Evolutionary conservation across 2,329 filamentous ascomycete species (phyloP).

Genomic region (Cryphonectria carpinicola): DNA sequence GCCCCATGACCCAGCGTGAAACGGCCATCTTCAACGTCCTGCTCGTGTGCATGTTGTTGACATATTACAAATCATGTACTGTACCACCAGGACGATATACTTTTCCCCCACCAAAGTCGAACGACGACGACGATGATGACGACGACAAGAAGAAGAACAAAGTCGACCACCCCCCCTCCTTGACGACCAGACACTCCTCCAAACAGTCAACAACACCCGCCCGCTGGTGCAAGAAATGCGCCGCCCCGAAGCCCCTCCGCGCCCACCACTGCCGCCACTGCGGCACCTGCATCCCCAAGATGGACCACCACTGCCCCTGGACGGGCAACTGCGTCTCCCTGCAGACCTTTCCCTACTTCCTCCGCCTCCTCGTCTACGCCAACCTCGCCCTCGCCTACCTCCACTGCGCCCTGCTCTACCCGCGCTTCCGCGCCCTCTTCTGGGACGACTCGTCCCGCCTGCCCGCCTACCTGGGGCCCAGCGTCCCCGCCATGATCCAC

Average conservation of each 20-base stretch:
- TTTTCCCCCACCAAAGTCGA: constrained; percentile 40
- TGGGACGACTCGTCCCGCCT: constrained; percentile 69
- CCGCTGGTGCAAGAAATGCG: constrained; percentile 78
- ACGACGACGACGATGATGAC: constrained; percentile 1
- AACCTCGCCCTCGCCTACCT: constrained; percentile 64
- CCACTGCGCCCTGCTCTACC: constrained; percentile 64
- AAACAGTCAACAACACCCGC: constrained; percentile 37
- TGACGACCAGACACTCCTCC: constrained; percentile 21
- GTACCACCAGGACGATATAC: constrained; percentile 61
- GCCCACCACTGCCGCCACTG: constrained; percentile 84
- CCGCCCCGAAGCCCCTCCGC: constrained; percentile 72
- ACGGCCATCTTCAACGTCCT: constrained; percentile 68
- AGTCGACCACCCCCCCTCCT: constrained; percentile 1
- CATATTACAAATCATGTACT: constrained; percentile 66
- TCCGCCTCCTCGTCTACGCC: constrained; percentile 75
- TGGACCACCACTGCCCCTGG: constrained; percentile 90
- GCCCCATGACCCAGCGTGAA: constrained; percentile 61
- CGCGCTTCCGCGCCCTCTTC: constrained; percentile 57
- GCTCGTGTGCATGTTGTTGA: constrained; percentile 67
- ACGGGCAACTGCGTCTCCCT: constrained; percentile 82
- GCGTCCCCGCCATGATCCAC: constrained; percentile 59
- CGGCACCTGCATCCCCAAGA: constrained; percentile 73
- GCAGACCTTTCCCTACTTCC: constrained; percentile 79
- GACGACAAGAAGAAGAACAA: background rate
- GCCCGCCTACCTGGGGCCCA: constrained; percentile 76